Evolutionary conservation across 1,284 basidiomycete species (phyloP), one percentile per base, ranked within the genome.

Genomic region (Pseudozyma tsukubaensis): DNA sequence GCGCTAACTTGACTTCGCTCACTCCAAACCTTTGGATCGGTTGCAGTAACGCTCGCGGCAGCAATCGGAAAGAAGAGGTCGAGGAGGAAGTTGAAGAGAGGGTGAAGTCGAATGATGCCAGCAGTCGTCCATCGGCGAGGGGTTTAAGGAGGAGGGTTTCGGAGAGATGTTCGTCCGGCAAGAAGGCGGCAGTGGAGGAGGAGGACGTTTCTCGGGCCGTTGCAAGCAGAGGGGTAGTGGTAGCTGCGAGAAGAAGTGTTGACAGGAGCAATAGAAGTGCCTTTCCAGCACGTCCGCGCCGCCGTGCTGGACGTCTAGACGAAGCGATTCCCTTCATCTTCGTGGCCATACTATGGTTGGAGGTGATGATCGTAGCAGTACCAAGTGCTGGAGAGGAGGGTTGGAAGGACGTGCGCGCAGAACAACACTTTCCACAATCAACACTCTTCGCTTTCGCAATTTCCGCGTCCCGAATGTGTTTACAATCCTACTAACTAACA

Each of bases 11-110:
- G 14, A 97, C 88, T 77, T 96, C 93, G 0, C 92, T 90, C 21
- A 95, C 90, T 0, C 91, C 89, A 82, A 93, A 92, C 82, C 92
- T 89, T 61, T 91, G 90, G 24, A 97, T 87, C 18, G 97, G 91
- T 82, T 97, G 92, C 3, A 94, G 91, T 16, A 97, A 87, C 0
- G 91, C 87, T 9, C 96, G 89, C 0, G 95, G 94, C 55, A 97
- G 92, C 11, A 97, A 42, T 4, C 64, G 55, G 53, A 73, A 76
- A 40, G 63, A 56, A 9, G 58, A 64, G 10, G 55, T 47, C 43
- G 67, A 71, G 4, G 42, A 36, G 1, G 62, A 64, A 42, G 67
- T 60, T 16, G 72, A 71, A n/a, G 58, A 32, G 47, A 82, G 57
- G 29, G 44, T 54, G 42, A 84, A 84, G 18, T 70, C 45, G 87